Evolutionary conservation across 345 rosid species (phyloP), one percentile per base, ranked within the genome.

Genomic region (Atalantia buxifolia): DNA sequence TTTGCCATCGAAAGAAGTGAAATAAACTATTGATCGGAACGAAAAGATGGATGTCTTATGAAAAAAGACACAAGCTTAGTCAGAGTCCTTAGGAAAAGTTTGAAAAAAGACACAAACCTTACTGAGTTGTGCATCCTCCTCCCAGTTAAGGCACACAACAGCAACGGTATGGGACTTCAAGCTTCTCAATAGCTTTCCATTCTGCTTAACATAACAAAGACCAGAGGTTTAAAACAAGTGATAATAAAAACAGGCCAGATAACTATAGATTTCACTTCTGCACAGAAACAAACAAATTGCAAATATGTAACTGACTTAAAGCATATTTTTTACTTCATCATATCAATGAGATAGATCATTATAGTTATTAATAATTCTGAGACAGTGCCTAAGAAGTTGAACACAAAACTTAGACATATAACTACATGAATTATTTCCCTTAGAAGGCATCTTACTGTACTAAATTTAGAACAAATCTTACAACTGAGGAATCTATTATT

Each of bases 61-160:
- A 3, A 13, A 45, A 75, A 73, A 9, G 50, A 64, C n/a, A 64
- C 14, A 6, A 33, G 50, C 38, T 10, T 18, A 61, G 22, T 69
- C 48, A 40, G 64, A 67, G 7, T 21, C 61, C 67, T 9, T 21
- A 68, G 35, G 30, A 78, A 78, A 78, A 56, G 73, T 27, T 74
- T 69, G 24, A 69, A 69, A 69, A n/a, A n/a, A n/a, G n/a, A n/a
- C n/a, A 33, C 88, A 76, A 85, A 93, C 94, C 55, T 55, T 83
- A 30, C 69, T 79, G 55, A 79, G 70, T 53, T 88, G 85, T 55
- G 89, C 87, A 50, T 93, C 97, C 84, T 92, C 96, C 83, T 89
- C 97, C 98, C 97, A 89, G 79, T 90, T 86, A 82, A 93, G 97
- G 83, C 92, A 93, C 63, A 91, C 87, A 28, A 93, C 97, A 77